These are phyloP conservation scores for Quercus lobata DNA, from an alignment of 331 rosid species.

Conservation along the genomic window DNA sequence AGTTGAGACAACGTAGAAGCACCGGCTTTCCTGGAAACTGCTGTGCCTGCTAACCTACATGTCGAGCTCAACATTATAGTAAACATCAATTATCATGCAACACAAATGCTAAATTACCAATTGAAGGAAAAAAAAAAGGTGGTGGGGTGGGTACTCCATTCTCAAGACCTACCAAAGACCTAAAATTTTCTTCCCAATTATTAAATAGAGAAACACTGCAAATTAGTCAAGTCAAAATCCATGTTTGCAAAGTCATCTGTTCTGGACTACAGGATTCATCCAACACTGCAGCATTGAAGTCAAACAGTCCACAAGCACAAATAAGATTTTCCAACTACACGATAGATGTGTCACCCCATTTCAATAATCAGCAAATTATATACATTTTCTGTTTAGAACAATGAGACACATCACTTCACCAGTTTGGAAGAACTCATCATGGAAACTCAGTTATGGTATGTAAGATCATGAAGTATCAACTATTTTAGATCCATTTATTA, in stretches of 20 bases:
- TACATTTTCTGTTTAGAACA: too few relatives aligned
- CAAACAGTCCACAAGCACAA: neutral
- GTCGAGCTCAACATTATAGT: conserved; percentile 4
- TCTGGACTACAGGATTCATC: too few relatives aligned
- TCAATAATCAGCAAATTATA: too few relatives aligned
- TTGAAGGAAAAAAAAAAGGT: neutral
- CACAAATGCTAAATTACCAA: neutral
- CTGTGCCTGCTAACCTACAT: conserved; percentile 67
- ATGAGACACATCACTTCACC: too few relatives aligned
- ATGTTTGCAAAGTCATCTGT: too few relatives aligned
- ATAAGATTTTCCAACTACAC: neutral
- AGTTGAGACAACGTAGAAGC: conserved; percentile 65
- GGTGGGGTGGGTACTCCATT: too few relatives aligned
- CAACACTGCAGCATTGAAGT: too few relatives aligned
- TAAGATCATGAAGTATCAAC: neutral
- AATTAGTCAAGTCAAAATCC: too few relatives aligned
- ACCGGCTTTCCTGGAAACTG: conserved; percentile 70
- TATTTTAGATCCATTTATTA: neutral
- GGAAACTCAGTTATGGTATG: neutral
- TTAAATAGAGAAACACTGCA: too few relatives aligned
- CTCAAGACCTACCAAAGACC: too few relatives aligned
- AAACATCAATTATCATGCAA: neutral
- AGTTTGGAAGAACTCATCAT: neutral
- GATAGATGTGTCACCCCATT: too few relatives aligned
- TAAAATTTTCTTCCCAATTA: too few relatives aligned